These are phyloP conservation scores for Citrus glauca DNA, from an alignment of 345 rosid species.

Conservation along the genomic window DNA sequence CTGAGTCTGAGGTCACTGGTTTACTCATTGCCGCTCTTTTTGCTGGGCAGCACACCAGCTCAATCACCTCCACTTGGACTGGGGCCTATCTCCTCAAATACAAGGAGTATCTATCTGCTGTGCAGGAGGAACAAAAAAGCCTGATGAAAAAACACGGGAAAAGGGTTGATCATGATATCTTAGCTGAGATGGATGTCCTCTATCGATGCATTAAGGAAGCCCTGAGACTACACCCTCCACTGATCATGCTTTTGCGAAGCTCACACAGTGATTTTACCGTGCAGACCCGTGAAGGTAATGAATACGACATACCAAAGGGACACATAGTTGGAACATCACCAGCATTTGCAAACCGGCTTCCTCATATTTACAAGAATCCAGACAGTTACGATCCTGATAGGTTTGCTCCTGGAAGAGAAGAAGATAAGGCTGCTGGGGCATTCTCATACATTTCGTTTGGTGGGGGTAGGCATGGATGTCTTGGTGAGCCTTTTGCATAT, in stretches of 20 bases:
- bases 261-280: slow-evolving; percentile 86
- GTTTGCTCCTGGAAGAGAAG: slow-evolving; percentile 83
- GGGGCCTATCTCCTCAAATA: slow-evolving; percentile 81
- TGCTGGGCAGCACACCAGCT: slow-evolving; percentile 99
- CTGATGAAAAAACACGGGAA: slow-evolving; percentile 73
- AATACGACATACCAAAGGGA: slow-evolving; percentile 89
- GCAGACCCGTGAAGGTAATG: slow-evolving; percentile 70
- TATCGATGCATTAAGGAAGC: slow-evolving; percentile 96
- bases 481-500: slow-evolving; percentile 97
- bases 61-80: slow-evolving; percentile 96
- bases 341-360: slow-evolving; percentile 91
- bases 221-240: slow-evolving; percentile 90
- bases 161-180: slow-evolving; percentile 82
- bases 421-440: slow-evolving; percentile 85
- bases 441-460: slow-evolving; percentile 93
- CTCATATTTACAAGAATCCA: slow-evolving; percentile 72
- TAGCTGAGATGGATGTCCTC: slow-evolving; percentile 89
- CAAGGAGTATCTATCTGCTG: slow-evolving; percentile 58
- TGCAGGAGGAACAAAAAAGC: slow-evolving; percentile 69
- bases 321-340: slow-evolving; percentile 95
- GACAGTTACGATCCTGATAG: slow-evolving; percentile 85
- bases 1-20: slow-evolving; percentile 85
- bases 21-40: slow-evolving; percentile 95
- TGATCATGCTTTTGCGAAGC: slow-evolving; percentile 83
- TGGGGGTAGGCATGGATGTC: slow-evolving; percentile 98